A percentile compares a stretch with the other conserved stretches of the same genome.
phyloP scores from a whole-genome alignment of 2,329 filamentous ascomycete genomes.

The Leptoxyphium fumago region DNA sequence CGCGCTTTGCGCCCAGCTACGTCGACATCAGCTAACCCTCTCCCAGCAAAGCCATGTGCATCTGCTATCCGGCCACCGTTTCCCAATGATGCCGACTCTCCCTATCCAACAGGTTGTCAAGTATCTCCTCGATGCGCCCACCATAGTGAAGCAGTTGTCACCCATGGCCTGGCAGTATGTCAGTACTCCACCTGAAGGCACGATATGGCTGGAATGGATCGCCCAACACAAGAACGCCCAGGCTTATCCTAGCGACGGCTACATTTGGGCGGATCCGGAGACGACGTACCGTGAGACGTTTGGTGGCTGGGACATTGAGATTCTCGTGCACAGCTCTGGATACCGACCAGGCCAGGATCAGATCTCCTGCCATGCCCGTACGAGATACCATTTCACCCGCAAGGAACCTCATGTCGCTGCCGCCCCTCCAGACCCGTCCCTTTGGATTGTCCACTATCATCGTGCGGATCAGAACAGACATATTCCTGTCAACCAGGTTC shows the following conservation, averaged over 20 bases:
- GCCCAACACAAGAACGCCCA: conserved; percentile 54
- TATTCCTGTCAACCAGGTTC: conserved; percentile 53
- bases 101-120: conserved; percentile 64
- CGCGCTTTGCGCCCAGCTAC: not conserved
- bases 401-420: conserved; percentile 55
- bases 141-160: conserved; percentile 69
- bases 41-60: conserved; percentile 73
- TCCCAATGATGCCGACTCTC: conserved; percentile 57
- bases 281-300: conserved; percentile 61
- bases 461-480: conserved; percentile 60
- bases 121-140: conserved; percentile 70
- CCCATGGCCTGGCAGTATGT: conserved; percentile 92
- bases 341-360: conserved; percentile 61
- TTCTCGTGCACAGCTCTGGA: conserved; percentile 68
- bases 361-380: conserved; percentile 60
- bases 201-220: conserved; percentile 79
- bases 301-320: conserved; percentile 65
- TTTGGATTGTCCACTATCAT: conserved; percentile 88
- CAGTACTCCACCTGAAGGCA: conserved; percentile 65
- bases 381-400: conserved; percentile 73
- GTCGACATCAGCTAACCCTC: conserved; percentile 2
- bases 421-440: conserved; percentile 58
- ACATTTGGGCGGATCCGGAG: conserved; percentile 77
- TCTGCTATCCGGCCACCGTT: conserved; percentile 70
- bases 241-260: conserved; percentile 80